Conservation (phyloP, 2,329 filamentous ascomycete genomes). For the Fusarium piperis region DNA sequence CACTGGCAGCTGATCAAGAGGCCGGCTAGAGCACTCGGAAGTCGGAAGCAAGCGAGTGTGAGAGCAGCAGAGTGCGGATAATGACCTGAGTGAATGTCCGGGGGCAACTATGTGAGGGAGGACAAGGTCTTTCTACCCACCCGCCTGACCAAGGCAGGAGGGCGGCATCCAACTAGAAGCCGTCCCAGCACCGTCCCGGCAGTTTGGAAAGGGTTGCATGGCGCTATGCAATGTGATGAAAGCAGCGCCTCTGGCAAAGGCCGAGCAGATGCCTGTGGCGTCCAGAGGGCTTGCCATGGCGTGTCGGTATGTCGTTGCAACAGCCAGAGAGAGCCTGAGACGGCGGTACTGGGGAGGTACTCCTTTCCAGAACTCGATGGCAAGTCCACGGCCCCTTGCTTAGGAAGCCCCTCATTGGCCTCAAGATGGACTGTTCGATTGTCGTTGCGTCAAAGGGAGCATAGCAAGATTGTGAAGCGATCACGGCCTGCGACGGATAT, state of each 20-base stretch:
- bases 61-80: background rate
- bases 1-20: background rate
- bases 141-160: background rate
- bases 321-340: slow-evolving; percentile 13
- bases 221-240: slow-evolving; percentile 18
- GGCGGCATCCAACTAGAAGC: slow-evolving; percentile 27
- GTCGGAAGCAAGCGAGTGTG: background rate
- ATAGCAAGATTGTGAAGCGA: slow-evolving; percentile 8
- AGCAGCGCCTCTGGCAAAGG: slow-evolving; percentile 13
- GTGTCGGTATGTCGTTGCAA: slow-evolving; percentile 6
- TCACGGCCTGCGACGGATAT: background rate
- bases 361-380: background rate
- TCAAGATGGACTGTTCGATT: background rate
- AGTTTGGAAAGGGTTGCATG: slow-evolving; percentile 21
- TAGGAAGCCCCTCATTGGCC: slow-evolving; percentile 2
- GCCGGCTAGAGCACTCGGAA: background rate
- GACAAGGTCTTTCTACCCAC: slow-evolving; percentile 21
- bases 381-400: background rate
- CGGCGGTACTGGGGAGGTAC: background rate
- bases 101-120: background rate
- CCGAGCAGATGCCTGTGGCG: slow-evolving; percentile 24
- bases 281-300: slow-evolving; percentile 13
- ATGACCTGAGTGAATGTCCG: background rate
- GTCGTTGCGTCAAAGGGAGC: background rate
- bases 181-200: slow-evolving; percentile 22